Evolutionary conservation across 2,329 filamentous ascomycete genomes (phyloP).

Genomic region (Microsporum ferrugineum): DNA sequence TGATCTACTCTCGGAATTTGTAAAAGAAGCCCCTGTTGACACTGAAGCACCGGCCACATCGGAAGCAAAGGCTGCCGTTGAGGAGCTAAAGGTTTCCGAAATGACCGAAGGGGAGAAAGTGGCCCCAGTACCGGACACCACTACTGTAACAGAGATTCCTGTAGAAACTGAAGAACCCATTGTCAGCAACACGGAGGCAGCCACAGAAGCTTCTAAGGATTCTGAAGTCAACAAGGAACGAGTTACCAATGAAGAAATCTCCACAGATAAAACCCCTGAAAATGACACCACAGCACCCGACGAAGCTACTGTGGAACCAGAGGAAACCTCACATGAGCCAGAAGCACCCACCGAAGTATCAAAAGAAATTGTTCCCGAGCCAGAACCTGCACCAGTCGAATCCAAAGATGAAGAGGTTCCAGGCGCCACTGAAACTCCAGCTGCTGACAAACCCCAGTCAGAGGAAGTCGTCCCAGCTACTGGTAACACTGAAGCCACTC

Average conservation of each 20-base stretch:
- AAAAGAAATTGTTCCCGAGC: neutral
- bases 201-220: too few species aligned
- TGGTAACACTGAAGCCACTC: neutral
- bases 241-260: neutral
- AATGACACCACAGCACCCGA: neutral
- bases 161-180: neutral
- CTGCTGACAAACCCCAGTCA: neutral
- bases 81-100: neutral
- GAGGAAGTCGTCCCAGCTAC: neutral
- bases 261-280: neutral
- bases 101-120: neutral
- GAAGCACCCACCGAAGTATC: neutral
- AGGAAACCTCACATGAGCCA: neutral
- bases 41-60: neutral
- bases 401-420: neutral
- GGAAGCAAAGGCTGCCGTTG: neutral
- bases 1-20: neutral
- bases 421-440: neutral
- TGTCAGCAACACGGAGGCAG: neutral
- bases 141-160: neutral
- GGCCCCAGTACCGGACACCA: neutral
- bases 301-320: neutral
- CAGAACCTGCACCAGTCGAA: neutral
- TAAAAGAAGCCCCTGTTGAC: neutral
- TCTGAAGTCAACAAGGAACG: neutral